Conservation (phyloP, 495 filamentous ascomycete species). For the Chaetomium tenue region DNA sequence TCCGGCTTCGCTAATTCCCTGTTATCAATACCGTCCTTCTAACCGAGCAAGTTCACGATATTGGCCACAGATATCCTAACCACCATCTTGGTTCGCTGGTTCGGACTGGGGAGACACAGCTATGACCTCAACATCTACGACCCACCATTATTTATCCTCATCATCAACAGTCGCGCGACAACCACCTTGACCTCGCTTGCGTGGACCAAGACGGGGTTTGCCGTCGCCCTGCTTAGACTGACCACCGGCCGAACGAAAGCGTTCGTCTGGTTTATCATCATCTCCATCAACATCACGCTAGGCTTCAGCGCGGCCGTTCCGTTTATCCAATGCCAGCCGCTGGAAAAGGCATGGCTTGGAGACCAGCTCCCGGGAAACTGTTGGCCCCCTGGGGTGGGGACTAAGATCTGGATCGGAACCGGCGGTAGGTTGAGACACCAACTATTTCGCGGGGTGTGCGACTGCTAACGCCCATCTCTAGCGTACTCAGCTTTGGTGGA, state of each 20-base stretch:
- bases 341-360: constrained; percentile 34
- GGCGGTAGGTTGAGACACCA: constrained; percentile 1
- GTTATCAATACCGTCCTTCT: not conserved
- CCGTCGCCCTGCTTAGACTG: constrained; percentile 25
- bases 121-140: not conserved
- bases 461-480: not conserved
- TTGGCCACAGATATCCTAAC: not conserved
- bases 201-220: constrained; percentile 38
- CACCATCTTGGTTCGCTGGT: not conserved
- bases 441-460: too few species aligned
- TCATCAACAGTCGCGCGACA: constrained; percentile 6
- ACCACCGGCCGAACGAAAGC: constrained; percentile 14
- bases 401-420: constrained; percentile 3
- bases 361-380: constrained; percentile 27
- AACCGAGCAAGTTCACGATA: not conserved
- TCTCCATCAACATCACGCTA: constrained; percentile 37
- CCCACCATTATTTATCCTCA: not conserved
- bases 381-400: constrained; percentile 26
- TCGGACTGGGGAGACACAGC: not conserved
- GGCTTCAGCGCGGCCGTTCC: constrained; percentile 38
- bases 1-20: not conserved
- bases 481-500: constrained; percentile 36
- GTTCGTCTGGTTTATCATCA: constrained; percentile 34
- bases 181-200: constrained; percentile 16
- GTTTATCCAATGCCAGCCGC: constrained; percentile 38